Conservation (phyloP, 768 basidiomycete genomes). For the Kwoniella dendrophila region DNA sequence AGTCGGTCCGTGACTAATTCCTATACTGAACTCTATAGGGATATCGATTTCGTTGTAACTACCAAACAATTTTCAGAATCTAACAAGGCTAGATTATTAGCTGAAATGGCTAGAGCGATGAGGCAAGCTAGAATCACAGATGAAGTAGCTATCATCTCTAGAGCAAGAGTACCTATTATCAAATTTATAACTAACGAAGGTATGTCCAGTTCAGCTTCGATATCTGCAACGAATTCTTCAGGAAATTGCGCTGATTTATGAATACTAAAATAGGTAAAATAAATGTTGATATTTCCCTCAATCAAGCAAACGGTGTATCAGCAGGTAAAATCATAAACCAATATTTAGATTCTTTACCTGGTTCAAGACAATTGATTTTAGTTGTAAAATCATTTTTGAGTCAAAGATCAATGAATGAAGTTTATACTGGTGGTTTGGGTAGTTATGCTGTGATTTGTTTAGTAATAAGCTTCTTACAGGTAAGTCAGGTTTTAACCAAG, state of each 20-base stretch:
- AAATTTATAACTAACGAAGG: constrained; percentile 84
- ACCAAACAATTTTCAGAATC: constrained; percentile 73
- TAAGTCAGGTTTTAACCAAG: constrained; percentile 46
- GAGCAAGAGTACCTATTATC: constrained; percentile 93
- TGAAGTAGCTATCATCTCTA: constrained; percentile 82
- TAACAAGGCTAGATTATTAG: constrained; percentile 65
- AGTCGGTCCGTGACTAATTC: neutral
- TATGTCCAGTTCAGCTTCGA: constrained; percentile 15
- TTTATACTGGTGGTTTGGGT: constrained; percentile 92
- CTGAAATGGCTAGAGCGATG: constrained; percentile 75
- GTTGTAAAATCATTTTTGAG: constrained; percentile 87
- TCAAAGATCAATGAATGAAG: constrained; percentile 94
- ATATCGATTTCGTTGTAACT: constrained; percentile 92
- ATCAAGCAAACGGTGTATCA: constrained; percentile 80
- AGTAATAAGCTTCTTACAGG: constrained; percentile 90
- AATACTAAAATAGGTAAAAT: constrained; percentile 63
- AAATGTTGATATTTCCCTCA: constrained; percentile 90
- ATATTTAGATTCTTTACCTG: constrained; percentile 74
- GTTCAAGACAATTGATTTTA: constrained; percentile 78
- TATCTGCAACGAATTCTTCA: neutral
- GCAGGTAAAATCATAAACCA: constrained; percentile 78
- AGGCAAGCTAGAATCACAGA: constrained; percentile 73
- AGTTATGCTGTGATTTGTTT: constrained; percentile 93
- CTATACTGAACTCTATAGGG: constrained; percentile 61
- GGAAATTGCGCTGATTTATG: neutral